A percentile compares a stretch with the other conserved stretches of the same genome.
These are phyloP conservation scores for Diplodia mutila DNA, from an alignment of 2,329 filamentous ascomycete genomes.

Conservation along the genomic window DNA sequence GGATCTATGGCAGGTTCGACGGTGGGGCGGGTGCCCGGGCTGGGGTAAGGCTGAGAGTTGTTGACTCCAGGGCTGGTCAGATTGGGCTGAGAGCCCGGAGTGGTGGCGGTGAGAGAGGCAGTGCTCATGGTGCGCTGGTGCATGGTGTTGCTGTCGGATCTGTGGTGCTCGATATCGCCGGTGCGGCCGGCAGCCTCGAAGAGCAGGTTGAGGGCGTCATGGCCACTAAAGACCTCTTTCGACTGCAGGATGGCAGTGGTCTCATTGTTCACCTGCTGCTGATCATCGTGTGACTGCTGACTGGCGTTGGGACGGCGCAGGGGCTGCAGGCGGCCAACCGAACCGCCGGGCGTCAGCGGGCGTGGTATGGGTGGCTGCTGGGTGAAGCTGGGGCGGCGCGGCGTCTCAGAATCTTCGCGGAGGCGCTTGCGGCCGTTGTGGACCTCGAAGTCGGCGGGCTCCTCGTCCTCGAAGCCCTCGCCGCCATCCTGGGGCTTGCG, in stretches of 20 bases:
- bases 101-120: conserved; percentile 32
- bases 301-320: conserved; percentile 61
- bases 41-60: conserved; percentile 29
- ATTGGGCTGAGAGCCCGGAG: conserved; percentile 41
- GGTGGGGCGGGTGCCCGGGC: conserved; percentile 33
- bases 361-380: conserved; percentile 37
- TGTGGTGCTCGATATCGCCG: conserved; percentile 52
- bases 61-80: conserved; percentile 41
- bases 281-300: conserved; percentile 52
- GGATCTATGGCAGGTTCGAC: conserved; percentile 39
- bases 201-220: conserved; percentile 88
- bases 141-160: conserved; percentile 51
- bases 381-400: conserved; percentile 29
- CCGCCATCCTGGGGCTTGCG: conserved; percentile 66
- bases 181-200: conserved; percentile 75
- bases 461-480: conserved; percentile 49
- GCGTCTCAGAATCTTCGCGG: conserved; percentile 53
- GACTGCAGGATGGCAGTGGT: conserved; percentile 63
- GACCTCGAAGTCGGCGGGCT: conserved; percentile 65
- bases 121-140: conserved; percentile 36
- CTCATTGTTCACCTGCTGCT: conserved; percentile 62
- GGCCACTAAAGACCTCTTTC: conserved; percentile 80
- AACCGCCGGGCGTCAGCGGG: conserved; percentile 69
- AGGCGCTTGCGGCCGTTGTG: conserved; percentile 74
- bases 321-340: conserved; percentile 67